Base-by-base conservation (phyloP, 345 rosid species). In the Eucalyptus cladocalyx region DNA sequence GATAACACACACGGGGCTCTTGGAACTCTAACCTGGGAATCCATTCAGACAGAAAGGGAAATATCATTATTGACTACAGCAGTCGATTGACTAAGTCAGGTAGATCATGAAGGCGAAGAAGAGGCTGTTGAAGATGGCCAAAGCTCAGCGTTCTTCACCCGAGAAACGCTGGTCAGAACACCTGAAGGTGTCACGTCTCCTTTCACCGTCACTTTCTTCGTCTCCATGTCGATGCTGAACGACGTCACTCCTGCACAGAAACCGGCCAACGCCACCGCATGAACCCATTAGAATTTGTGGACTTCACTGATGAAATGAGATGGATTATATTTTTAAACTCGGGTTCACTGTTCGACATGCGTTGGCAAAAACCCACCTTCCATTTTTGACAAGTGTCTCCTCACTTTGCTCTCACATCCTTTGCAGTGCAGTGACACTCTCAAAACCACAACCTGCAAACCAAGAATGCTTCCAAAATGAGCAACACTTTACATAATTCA, bases 381-480 rank as follows among this genome's bases (percentile, higher is more conserved):
- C 97, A 97, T 97, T 94, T 95, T 97, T 86, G 99, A 95, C 87
- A 97, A 93, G 89, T 97, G 99, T 87, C 95, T 97, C 91, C 97
- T 92, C 51, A 97, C 95, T 93, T 97, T 97, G 90, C 96, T 97
- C 95, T 97, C 99, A 91, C 99, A 97, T 23, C 99, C 99, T 90
- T 95, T 95, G 96, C 99, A 97, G 89, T 97, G 97, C 87, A 97
- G 96, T 72, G 99, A 95, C 86, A 97, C 98, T 93, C 95, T 93
- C 92, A 97, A 93, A 86, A 97, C 97, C 89, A 97, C 99, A 85
- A 97, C 97, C 98, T 96, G 91, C 87, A 60, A 89, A 56, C 28
- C 42, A 58, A 80, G n/a, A 50, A 17, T 53, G 26, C 26, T 28
- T 42, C 62, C 58, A 62, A 51, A 72, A 50, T 53, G 32, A 47